phyloP scores from a whole-genome alignment of 2,329 filamentous ascomycete genomes.

The Cladosporium phlei region DNA sequence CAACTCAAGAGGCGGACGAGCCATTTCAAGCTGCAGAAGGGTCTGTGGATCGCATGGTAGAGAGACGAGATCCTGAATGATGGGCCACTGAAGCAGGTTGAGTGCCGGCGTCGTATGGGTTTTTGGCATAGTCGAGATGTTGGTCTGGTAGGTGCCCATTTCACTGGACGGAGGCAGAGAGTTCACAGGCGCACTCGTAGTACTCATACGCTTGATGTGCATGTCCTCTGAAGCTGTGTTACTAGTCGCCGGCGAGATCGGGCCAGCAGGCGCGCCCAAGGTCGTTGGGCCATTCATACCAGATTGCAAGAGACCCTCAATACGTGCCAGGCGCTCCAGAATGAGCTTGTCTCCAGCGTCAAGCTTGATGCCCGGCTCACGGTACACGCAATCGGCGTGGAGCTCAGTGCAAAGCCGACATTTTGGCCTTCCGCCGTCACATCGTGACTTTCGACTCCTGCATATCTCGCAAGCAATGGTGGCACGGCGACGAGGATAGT shows the following conservation, averaged over 20 bases:
- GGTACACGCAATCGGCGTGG: conserved; percentile 76
- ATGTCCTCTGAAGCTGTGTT: conserved; percentile 39
- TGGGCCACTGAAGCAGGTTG: conserved; percentile 73
- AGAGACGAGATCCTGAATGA: conserved; percentile 73
- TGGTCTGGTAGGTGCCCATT: conserved; percentile 68
- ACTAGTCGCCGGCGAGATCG: conserved; percentile 45
- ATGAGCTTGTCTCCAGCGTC: conserved; percentile 85
- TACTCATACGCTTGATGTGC: conserved; percentile 32
- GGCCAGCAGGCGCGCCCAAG: conserved; percentile 17
- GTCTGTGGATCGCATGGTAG: conserved; percentile 75
- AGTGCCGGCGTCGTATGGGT: conserved; percentile 75
- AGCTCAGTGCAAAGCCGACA: conserved; percentile 80
- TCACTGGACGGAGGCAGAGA: conserved; percentile 47
- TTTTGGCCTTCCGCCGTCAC: conserved; percentile 58
- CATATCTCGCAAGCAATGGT: conserved; percentile 34
- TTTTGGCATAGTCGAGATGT: conserved; percentile 83
- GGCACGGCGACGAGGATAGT: conserved; percentile 31
- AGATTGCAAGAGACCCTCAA: conserved; percentile 73
- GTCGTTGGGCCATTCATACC: conserved; percentile 42
- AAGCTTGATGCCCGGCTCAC: conserved; percentile 80
- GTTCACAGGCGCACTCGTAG: conserved; percentile 33
- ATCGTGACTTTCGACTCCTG: conserved; percentile 30
- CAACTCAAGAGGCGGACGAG: conserved; percentile 65
- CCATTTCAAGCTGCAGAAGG: conserved; percentile 76
- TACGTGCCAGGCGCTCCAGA: conserved; percentile 69